Evolutionary conservation across 371 early-diverging fungal species (phyloP).

Genomic region (Rhizopus sp.): DNA sequence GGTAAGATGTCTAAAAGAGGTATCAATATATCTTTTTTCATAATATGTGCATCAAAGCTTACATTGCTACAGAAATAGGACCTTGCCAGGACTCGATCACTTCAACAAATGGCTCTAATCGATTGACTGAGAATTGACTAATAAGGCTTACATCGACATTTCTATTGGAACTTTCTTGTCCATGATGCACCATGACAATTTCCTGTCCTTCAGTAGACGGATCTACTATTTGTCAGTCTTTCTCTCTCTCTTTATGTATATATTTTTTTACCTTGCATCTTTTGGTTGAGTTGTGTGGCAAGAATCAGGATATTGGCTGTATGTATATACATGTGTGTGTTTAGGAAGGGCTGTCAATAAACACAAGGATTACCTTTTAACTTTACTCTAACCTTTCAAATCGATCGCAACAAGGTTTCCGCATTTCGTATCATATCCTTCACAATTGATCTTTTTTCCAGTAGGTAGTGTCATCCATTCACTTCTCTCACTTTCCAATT

Average conservation of each 20-base stretch:
- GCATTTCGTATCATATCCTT: slow-evolving; percentile 27
- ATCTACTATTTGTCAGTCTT: slow-evolving; percentile 2
- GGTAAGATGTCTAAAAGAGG: slow-evolving; percentile 50
- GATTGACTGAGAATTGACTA: slow-evolving; percentile 63
- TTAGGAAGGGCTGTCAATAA: background rate
- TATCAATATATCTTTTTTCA: background rate
- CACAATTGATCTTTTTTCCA: slow-evolving; percentile 22
- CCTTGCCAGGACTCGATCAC: slow-evolving; percentile 56
- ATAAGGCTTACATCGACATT: slow-evolving; percentile 50
- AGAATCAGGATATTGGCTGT: slow-evolving; percentile 35
- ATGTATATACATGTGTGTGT: background rate
- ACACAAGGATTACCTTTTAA: background rate
- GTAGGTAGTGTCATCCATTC: slow-evolving; percentile 31
- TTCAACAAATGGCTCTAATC: slow-evolving; percentile 53
- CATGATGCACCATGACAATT: slow-evolving; percentile 17
- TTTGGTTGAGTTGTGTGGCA: slow-evolving; percentile 30
- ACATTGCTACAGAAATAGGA: slow-evolving; percentile 62
- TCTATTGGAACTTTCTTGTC: background rate
- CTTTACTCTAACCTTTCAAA: slow-evolving; percentile 26
- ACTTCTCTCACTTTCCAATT: slow-evolving; percentile 23
- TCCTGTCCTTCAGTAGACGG: slow-evolving; percentile 15
- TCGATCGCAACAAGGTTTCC: slow-evolving; percentile 36
- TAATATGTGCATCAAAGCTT: slow-evolving; percentile 12
- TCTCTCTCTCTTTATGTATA: background rate
- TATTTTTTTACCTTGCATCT: slow-evolving; percentile 24